Evolutionary conservation across 169 alveolate species (phyloP).

Genomic region (Cryptosporidium sp.): DNA sequence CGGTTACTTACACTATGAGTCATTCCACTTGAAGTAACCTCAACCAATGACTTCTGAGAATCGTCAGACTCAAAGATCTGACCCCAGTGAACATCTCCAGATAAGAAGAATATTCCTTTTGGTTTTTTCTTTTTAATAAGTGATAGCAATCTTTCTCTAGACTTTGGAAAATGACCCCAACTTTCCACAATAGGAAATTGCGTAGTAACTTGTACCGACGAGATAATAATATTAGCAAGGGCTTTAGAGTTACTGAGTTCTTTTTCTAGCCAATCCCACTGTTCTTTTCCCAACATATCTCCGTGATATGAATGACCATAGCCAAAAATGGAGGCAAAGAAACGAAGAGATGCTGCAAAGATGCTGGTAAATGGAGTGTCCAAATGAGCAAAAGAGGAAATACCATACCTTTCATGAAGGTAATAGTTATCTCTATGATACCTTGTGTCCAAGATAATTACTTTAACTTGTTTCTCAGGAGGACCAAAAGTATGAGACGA

Average conservation of each 20-base stretch:
- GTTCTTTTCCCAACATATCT: constrained; percentile 89
- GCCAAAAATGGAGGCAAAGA: constrained; percentile 44
- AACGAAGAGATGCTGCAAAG: constrained; percentile 56
- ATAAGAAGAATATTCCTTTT: constrained; percentile 82
- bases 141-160: constrained; percentile 80
- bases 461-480: constrained; percentile 82
- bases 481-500: constrained; percentile 82
- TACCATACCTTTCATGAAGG: constrained; percentile 25
- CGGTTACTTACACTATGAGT: constrained; percentile 75
- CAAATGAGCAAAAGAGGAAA: constrained; percentile 27
- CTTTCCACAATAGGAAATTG: constrained; percentile 80
- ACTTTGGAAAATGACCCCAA: constrained; percentile 87
- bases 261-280: constrained; percentile 90
- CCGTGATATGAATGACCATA: constrained; percentile 81
- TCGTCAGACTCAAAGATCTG: constrained; percentile 75
- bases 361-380: constrained; percentile 48
- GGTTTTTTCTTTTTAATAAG: constrained; percentile 83
- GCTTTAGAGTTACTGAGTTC: constrained; percentile 88
- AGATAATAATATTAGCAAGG: constrained; percentile 85
- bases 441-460: constrained; percentile 84
- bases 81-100: constrained; percentile 88
- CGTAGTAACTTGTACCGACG: constrained; percentile 88
- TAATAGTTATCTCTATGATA: constrained; percentile 80
- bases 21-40: constrained; percentile 79
- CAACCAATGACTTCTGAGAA: constrained; percentile 41